These are phyloP conservation scores for Scheffersomyces segobiensis DNA, from an alignment of 1,139 yeast species.

Conservation along the genomic window DNA sequence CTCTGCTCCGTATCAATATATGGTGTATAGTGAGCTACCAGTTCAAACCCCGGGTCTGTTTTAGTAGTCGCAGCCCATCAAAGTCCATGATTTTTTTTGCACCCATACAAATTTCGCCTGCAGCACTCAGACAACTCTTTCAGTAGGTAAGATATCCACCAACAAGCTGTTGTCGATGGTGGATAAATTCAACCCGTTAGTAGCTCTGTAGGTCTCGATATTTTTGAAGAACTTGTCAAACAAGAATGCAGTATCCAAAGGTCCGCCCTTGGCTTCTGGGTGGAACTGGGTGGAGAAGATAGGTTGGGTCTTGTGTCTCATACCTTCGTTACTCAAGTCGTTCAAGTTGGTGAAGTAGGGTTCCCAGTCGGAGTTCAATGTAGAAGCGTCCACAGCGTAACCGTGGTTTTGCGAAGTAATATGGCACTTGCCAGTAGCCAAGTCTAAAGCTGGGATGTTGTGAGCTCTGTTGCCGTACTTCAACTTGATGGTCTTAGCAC, in stretches of 20 bases:
- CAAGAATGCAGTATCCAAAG: constrained; percentile 84
- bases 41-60: neutral
- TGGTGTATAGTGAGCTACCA: neutral
- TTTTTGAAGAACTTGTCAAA: constrained; percentile 86
- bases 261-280: constrained; percentile 99
- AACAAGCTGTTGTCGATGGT: constrained; percentile 56
- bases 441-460: constrained; percentile 92
- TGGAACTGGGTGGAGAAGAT: constrained; percentile 97
- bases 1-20: neutral
- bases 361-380: constrained; percentile 80
- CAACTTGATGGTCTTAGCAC: constrained; percentile 89
- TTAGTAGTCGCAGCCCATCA: neutral
- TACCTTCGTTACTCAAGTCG: constrained; percentile 96
- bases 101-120: constrained; percentile 4
- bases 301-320: constrained; percentile 84
- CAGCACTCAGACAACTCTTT: constrained; percentile 58
- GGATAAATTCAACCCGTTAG: constrained; percentile 45
- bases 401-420: constrained; percentile 99
- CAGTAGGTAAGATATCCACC: constrained; percentile 81
- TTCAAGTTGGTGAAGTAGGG: constrained; percentile 86
- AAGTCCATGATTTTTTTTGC: constrained; percentile 1
- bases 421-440: constrained; percentile 88
- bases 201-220: constrained; percentile 57
- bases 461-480: constrained; percentile 99
- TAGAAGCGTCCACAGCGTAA: constrained; percentile 85